phyloP scores from a whole-genome alignment of 805 yeast genomes.

The Phaffomyces antillensis region DNA sequence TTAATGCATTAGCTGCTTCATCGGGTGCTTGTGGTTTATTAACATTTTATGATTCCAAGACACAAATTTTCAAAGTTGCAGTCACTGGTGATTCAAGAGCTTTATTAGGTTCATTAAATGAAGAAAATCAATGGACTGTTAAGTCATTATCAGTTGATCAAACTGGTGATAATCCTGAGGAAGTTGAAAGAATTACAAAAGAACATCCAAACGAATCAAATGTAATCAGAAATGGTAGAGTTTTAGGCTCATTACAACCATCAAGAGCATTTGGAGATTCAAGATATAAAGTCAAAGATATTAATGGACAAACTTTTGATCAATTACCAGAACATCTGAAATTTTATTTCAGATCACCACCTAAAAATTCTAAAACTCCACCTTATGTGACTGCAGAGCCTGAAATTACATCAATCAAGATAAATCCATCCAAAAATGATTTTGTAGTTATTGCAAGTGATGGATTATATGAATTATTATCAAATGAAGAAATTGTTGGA shows the following conservation, averaged over 20 bases:
- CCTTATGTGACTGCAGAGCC: slow-evolving; percentile 98
- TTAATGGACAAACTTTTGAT: slow-evolving; percentile 32
- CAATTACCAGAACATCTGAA: slow-evolving; percentile 72
- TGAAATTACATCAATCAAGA: slow-evolving; percentile 73
- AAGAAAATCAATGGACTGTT: slow-evolving; percentile 75
- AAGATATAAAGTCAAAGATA: slow-evolving; percentile 72
- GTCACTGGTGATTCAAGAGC: slow-evolving; percentile 97
- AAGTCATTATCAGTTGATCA: slow-evolving; percentile 83
- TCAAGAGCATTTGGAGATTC: slow-evolving; percentile 97
- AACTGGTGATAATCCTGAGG: slow-evolving; percentile 86
- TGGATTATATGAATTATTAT: slow-evolving; percentile 85
- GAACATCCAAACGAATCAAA: slow-evolving; percentile 87
- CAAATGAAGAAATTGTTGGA: slow-evolving; percentile 89
- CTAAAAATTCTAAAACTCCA: slow-evolving; percentile 72
- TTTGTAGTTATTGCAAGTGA: slow-evolving; percentile 91
- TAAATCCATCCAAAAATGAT: slow-evolving; percentile 65
- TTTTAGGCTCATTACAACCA: slow-evolving; percentile 90
- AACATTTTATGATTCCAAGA: slow-evolving; percentile 75
- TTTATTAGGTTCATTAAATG: slow-evolving; percentile 65
- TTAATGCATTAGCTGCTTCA: slow-evolving; percentile 79
- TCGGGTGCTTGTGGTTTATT: slow-evolving; percentile 93
- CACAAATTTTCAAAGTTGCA: slow-evolving; percentile 74
- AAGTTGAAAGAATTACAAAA: slow-evolving; percentile 69
- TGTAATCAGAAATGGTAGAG: slow-evolving; percentile 80
- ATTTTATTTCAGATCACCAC: slow-evolving; percentile 75